A percentile compares a stretch with the other conserved stretches of the same genome.
Conservation (phyloP, 148 eudicot species). For the Dysphania ambrosioides region DNA sequence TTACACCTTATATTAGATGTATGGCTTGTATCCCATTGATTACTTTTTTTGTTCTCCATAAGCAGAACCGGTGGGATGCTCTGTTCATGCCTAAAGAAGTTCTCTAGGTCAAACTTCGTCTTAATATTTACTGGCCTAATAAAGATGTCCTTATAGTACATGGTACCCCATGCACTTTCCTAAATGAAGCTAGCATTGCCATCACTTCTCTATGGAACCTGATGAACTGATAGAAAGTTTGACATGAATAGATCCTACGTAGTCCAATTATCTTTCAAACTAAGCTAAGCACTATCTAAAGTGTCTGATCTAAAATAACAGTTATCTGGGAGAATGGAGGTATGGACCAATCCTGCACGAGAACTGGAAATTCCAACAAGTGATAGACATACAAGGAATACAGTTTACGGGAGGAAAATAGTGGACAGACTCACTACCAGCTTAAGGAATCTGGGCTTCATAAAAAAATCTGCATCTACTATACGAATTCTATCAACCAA, state of each 20-base stretch:
- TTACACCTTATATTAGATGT: constrained; percentile 8
- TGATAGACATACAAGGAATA: neutral
- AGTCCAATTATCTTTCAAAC: neutral
- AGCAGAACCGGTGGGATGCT: constrained; percentile 38
- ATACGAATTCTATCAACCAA: neutral
- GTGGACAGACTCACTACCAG: neutral
- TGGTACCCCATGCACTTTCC: constrained; percentile 31
- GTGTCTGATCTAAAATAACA: neutral
- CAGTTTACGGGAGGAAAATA: neutral
- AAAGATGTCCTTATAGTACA: constrained; percentile 34
- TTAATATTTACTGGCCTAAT: constrained; percentile 31
- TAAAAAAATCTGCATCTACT: neutral
- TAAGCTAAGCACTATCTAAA: neutral
- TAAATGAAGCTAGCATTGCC: constrained; percentile 29
- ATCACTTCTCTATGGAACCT: constrained; percentile 20
- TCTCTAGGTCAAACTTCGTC: constrained; percentile 29
- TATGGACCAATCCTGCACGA: neutral
- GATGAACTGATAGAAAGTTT: no score
- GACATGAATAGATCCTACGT: no score
- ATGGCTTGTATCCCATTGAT: constrained; percentile 11
- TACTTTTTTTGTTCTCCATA: constrained; percentile 18
- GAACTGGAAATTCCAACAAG: neutral
- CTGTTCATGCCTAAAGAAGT: constrained; percentile 36
- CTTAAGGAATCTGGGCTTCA: neutral
- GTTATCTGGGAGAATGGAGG: neutral